A percentile compares a stretch with the other conserved stretches of the same genome.
Evolutionary conservation across 495 filamentous ascomycete genomes (phyloP).

Genomic region (Daldinia childiae): DNA sequence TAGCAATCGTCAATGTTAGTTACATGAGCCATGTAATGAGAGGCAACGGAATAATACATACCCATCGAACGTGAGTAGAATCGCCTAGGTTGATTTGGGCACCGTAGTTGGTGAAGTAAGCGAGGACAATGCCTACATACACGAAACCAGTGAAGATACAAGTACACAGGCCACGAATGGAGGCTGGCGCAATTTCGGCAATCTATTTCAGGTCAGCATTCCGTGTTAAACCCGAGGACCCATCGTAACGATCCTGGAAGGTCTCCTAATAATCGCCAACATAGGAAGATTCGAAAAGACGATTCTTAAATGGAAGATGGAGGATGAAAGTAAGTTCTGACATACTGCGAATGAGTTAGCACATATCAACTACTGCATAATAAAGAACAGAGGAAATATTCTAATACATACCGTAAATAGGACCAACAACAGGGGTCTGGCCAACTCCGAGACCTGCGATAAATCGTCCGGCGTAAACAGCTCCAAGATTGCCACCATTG

Average conservation of each 20-base stretch:
- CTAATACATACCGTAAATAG: slow-evolving; percentile 54
- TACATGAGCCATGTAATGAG: not conserved
- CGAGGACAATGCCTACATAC: slow-evolving; percentile 70
- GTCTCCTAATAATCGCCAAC: too few species aligned
- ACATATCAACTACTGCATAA: not conserved
- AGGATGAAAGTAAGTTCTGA: slow-evolving; percentile 1
- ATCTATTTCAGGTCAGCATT: slow-evolving; percentile 45
- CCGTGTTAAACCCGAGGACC: slow-evolving; percentile 12
- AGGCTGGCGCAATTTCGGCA: slow-evolving; percentile 68
- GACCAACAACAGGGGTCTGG: slow-evolving; percentile 72
- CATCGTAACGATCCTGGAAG: not conserved
- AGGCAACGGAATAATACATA: slow-evolving; percentile 41
- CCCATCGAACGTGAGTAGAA: slow-evolving; percentile 66
- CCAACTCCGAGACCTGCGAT: slow-evolving; percentile 74
- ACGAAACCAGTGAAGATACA: slow-evolving; percentile 73
- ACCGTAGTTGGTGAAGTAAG: slow-evolving; percentile 67
- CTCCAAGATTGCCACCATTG: slow-evolving; percentile 65
- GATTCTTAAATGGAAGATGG: too few species aligned
- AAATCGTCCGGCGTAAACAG: slow-evolving; percentile 73
- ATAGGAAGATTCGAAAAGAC: not conserved
- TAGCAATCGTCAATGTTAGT: slow-evolving; percentile 13
- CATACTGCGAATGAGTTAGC: slow-evolving; percentile 31
- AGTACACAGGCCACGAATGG: slow-evolving; percentile 72
- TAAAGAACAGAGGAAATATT: not conserved
- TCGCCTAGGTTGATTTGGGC: slow-evolving; percentile 67